phyloP scores from a whole-genome alignment of 2,329 filamentous ascomycete species.

The Pestalotiopsis sp. region DNA sequence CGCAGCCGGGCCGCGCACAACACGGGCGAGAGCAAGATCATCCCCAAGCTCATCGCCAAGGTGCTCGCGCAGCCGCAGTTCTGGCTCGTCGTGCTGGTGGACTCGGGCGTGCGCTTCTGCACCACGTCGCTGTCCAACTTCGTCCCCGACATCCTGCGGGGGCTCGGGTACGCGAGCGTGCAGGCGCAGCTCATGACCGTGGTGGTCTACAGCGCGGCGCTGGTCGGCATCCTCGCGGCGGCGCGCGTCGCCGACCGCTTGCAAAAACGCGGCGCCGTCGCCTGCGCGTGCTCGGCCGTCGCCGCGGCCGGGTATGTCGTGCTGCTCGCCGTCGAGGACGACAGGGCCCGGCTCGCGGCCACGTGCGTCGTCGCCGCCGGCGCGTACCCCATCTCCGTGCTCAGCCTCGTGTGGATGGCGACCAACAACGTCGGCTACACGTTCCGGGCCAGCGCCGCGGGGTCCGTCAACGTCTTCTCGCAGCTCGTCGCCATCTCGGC shows the following conservation, averaged over 20 bases:
- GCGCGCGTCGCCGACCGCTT: slow-evolving; percentile 22
- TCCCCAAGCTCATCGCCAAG: slow-evolving; percentile 17
- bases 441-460: slow-evolving; percentile 14
- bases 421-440: slow-evolving; percentile 27
- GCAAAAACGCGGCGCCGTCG: slow-evolving; percentile 18
- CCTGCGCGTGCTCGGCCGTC: slow-evolving; percentile 14
- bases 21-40: slow-evolving; percentile 15
- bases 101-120: slow-evolving; percentile 22
- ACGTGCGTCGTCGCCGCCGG: slow-evolving; percentile 23
- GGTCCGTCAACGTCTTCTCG: slow-evolving; percentile 12
- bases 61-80: slow-evolving; percentile 24
- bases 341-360: slow-evolving; percentile 20
- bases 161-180: slow-evolving; percentile 21
- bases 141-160: slow-evolving; percentile 19
- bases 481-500: slow-evolving; percentile 17
- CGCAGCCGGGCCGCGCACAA: slow-evolving; percentile 22
- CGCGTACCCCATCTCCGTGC: slow-evolving; percentile 20
- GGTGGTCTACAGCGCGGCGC: slow-evolving; percentile 24
- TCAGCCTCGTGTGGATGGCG: slow-evolving; percentile 24
- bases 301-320: slow-evolving; percentile 21
- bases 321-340: slow-evolving; percentile 19
- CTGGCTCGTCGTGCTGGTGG: slow-evolving; percentile 23
- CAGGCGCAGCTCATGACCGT: slow-evolving; percentile 24
- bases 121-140: slow-evolving; percentile 23
- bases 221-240: slow-evolving; percentile 22